Conservation (phyloP, 768 basidiomycete species). For the Hericium rajendrae region DNA sequence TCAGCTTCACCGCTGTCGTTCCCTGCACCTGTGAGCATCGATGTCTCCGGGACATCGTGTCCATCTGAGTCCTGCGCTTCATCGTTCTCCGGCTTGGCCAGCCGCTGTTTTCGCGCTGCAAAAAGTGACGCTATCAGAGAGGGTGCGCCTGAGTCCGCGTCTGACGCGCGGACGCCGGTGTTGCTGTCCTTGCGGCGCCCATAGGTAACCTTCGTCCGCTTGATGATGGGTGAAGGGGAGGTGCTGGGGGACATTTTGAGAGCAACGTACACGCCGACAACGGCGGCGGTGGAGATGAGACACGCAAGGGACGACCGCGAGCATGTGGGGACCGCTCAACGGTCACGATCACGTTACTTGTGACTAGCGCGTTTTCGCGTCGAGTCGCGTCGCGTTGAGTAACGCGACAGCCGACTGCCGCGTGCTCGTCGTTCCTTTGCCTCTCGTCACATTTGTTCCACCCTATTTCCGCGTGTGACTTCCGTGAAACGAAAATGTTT, state of each 20-base stretch:
- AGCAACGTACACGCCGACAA: too few species aligned
- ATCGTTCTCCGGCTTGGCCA: slow-evolving; percentile 4
- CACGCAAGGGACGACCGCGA: too few species aligned
- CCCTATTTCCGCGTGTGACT: too few species aligned
- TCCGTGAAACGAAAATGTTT: too few species aligned
- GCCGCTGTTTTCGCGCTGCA: neutral
- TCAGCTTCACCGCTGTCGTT: neutral
- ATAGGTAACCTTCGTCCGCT: slow-evolving; percentile 34
- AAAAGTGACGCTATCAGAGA: neutral
- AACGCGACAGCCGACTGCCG: too few species aligned
- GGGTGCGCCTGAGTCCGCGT: neutral
- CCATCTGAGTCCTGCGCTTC: slow-evolving; percentile 14
- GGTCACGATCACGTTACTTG: slow-evolving; percentile 6
- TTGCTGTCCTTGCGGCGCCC: slow-evolving; percentile 26
- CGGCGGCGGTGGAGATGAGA: too few species aligned
- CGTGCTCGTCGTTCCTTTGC: too few species aligned
- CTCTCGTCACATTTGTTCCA: too few species aligned
- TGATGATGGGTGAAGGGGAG: neutral
- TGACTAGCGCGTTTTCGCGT: slow-evolving; percentile 7
- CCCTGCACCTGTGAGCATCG: neutral
- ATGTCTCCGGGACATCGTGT: slow-evolving; percentile 2
- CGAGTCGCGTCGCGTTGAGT: neutral
- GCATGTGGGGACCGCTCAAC: slow-evolving; percentile 1
- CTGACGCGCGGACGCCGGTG: neutral
- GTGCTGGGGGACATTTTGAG: too few species aligned